phyloP scores from a whole-genome alignment of 345 rosid species.

The Citrus reticulata region DNA sequence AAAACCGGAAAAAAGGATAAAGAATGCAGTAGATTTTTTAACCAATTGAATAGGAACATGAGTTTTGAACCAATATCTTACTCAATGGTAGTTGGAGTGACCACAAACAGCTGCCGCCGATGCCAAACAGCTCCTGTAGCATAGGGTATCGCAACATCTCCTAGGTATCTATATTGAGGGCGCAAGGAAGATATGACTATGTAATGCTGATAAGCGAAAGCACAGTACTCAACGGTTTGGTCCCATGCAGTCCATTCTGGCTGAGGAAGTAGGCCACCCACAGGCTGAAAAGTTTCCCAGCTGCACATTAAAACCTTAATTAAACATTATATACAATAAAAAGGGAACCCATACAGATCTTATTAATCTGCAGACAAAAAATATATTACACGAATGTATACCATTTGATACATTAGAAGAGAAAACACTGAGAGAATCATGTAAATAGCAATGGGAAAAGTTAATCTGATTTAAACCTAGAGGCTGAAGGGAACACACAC shows the following conservation, averaged over 20 bases:
- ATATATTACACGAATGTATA: not conserved
- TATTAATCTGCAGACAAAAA: not conserved
- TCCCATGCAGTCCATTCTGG: slow-evolving; percentile 99
- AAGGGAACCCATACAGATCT: not conserved
- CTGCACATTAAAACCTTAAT: slow-evolving; percentile 44
- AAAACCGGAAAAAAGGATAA: not conserved
- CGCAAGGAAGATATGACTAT: slow-evolving; percentile 92
- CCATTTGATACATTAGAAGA: not conserved
- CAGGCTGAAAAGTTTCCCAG: slow-evolving; percentile 98
- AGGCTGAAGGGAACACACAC: not conserved
- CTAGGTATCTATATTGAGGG: slow-evolving; percentile 93
- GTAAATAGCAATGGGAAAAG: not conserved
- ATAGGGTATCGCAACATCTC: slow-evolving; percentile 91
- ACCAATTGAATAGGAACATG: not conserved
- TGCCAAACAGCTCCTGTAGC: slow-evolving; percentile 99
- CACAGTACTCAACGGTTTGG: slow-evolving; percentile 97
- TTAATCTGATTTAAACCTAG: not conserved
- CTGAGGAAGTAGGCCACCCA: slow-evolving; percentile 95
- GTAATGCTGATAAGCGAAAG: slow-evolving; percentile 88
- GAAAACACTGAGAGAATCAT: not conserved
- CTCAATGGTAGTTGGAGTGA: slow-evolving; percentile 98
- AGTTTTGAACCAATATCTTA: slow-evolving; percentile 36
- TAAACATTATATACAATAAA: slow-evolving; percentile 5
- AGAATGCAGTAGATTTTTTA: not conserved
- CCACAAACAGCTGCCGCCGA: slow-evolving; percentile 93